Evolutionary conservation across 2,329 filamentous ascomycete species (phyloP).

Genomic region (Fusarium dlaminii): DNA sequence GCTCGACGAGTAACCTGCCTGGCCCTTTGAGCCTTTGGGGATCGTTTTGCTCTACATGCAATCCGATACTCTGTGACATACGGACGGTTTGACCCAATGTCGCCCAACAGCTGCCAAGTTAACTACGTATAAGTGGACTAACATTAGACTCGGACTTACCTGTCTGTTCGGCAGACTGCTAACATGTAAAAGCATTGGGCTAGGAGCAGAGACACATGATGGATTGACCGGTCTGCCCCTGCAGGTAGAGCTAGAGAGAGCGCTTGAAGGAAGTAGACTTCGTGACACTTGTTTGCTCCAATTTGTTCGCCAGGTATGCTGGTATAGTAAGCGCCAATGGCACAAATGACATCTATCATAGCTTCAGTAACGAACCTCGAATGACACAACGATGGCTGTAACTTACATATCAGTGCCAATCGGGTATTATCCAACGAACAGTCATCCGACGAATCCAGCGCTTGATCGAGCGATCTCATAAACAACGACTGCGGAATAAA

Average conservation of each 20-base stretch:
- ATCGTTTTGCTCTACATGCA: neutral
- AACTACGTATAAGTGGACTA: rapidly evolving
- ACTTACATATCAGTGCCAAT: neutral
- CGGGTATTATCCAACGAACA: neutral
- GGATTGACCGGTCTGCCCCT: neutral
- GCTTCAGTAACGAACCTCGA: neutral
- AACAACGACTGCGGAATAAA: neutral
- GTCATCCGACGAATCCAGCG: neutral
- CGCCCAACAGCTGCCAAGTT: neutral
- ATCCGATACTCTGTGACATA: neutral
- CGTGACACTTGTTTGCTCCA: neutral
- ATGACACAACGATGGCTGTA: rapidly evolving
- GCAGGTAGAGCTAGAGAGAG: neutral
- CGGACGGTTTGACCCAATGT: neutral
- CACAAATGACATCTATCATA: neutral
- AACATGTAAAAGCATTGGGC: neutral
- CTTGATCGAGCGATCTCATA: neutral
- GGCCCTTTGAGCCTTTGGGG: neutral
- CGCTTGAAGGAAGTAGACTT: neutral
- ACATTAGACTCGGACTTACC: neutral
- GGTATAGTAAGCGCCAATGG: neutral
- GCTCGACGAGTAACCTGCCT: rapidly evolving
- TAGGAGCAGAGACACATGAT: neutral
- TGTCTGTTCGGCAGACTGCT: neutral
- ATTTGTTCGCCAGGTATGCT: neutral